Evolutionary conservation across 2,329 filamentous ascomycete genomes (phyloP).

Genomic region (Aurifilum marmelostoma): DNA sequence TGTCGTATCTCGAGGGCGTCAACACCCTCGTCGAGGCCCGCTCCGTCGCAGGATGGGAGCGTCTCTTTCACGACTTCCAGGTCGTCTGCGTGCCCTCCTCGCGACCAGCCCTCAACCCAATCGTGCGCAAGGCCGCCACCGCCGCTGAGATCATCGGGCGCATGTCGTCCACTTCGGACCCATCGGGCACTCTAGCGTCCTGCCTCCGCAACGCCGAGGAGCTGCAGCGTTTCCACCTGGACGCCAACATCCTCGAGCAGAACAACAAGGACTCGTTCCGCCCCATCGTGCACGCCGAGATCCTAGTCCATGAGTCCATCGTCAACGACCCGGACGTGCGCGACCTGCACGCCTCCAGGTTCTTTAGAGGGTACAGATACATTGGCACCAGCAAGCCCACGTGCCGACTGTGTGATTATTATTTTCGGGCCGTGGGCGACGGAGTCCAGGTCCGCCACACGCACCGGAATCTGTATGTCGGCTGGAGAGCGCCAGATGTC

Average conservation of each 20-base stretch:
- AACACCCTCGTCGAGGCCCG: constrained; percentile 33
- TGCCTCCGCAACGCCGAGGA: constrained; percentile 27
- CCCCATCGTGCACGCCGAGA: constrained; percentile 43
- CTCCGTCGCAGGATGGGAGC: constrained; percentile 33
- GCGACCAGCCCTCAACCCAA: constrained; percentile 19
- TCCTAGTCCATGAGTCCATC: constrained; percentile 37
- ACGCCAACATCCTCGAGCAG: constrained; percentile 22
- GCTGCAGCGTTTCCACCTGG: constrained; percentile 30
- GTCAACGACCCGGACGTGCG: constrained; percentile 18
- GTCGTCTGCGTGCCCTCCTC: constrained; percentile 37
- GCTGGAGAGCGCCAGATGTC: constrained; percentile 44
- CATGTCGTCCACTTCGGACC: constrained; percentile 19
- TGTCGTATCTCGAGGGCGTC: constrained; percentile 36
- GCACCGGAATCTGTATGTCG: constrained; percentile 44
- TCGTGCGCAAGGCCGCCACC: constrained; percentile 17
- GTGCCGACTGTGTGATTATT: constrained; percentile 44
- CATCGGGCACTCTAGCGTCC: background rate
- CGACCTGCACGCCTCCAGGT: constrained; percentile 24
- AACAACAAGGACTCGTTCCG: constrained; percentile 26
- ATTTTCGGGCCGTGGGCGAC: constrained; percentile 34
- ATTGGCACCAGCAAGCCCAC: constrained; percentile 48
- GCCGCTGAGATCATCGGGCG: constrained; percentile 32
- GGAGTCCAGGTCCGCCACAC: constrained; percentile 37
- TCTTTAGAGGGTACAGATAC: constrained; percentile 41
- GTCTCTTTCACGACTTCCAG: constrained; percentile 38